phyloP scores from a whole-genome alignment of 2,329 filamentous ascomycete species.

The Sphaerulina vaccinii region DNA sequence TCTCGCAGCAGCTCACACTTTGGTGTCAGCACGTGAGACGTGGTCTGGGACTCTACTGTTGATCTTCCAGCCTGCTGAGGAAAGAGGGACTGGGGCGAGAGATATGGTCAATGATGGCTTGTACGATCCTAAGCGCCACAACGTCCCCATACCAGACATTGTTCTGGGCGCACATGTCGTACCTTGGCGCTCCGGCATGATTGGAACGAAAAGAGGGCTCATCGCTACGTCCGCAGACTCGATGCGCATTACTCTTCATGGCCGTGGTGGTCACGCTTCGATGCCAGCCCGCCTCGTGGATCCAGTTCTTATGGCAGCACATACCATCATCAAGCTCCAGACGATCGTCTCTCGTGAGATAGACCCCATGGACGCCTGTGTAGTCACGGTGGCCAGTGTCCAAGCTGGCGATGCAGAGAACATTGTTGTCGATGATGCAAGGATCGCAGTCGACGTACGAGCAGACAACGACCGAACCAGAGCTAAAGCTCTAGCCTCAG shows the following conservation, averaged over 20 bases:
- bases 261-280: slow-evolving; percentile 58
- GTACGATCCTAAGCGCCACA: slow-evolving; percentile 44
- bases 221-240: slow-evolving; percentile 45
- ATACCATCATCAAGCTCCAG: slow-evolving; percentile 58
- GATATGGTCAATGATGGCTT: slow-evolving; percentile 62
- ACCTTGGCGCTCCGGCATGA: slow-evolving; percentile 41
- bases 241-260: slow-evolving; percentile 53
- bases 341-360: slow-evolving; percentile 58
- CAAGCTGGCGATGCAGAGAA: slow-evolving; percentile 61
- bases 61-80: slow-evolving; percentile 67
- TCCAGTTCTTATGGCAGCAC: slow-evolving; percentile 58
- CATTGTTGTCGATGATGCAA: slow-evolving; percentile 57
- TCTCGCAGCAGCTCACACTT: slow-evolving; percentile 54
- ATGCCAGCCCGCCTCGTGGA: slow-evolving; percentile 58
- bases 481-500: slow-evolving; percentile 46
- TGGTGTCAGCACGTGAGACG: slow-evolving; percentile 44
- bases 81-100: slow-evolving; percentile 61
- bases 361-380: slow-evolving; percentile 53
- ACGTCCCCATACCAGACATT: slow-evolving; percentile 56
- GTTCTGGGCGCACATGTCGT: slow-evolving; percentile 60
- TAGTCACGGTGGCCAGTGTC: slow-evolving; percentile 60
- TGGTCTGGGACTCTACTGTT: slow-evolving; percentile 66
- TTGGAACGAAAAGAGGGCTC: slow-evolving; percentile 45
- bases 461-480: slow-evolving; percentile 49
- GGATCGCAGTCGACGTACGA: slow-evolving; percentile 57